phyloP scores from a whole-genome alignment of 306 rosid genomes.

The Acacia confusa region DNA sequence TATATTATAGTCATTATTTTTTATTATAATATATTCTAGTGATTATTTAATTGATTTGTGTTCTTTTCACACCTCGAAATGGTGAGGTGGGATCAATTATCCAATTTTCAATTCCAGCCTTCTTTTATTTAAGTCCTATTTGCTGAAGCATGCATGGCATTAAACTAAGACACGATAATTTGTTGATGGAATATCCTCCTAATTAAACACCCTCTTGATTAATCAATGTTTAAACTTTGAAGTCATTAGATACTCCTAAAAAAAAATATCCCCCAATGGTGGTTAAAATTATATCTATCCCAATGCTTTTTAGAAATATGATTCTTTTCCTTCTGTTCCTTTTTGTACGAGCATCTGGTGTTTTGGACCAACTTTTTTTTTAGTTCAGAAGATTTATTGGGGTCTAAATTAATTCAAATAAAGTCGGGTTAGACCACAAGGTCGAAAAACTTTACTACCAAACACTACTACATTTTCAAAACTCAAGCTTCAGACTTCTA shows the following conservation, averaged over 20 bases:
- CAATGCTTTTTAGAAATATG: not conserved
- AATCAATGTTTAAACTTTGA: not conserved
- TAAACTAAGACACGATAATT: not conserved
- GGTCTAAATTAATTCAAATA: rapidly evolving
- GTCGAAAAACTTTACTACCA: too few relatives aligned
- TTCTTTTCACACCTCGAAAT: not conserved
- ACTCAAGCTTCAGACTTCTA: too few relatives aligned
- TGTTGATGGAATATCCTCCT: not conserved
- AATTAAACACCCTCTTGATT: not conserved
- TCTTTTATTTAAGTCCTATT: not conserved
- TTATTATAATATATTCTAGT: not conserved
- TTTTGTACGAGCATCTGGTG: too few relatives aligned
- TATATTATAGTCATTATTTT: too few relatives aligned
- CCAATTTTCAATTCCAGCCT: not conserved
- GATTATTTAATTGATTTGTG: not conserved
- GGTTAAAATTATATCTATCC: not conserved
- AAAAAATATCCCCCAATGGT: not conserved
- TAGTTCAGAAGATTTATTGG: too few relatives aligned
- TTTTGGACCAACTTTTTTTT: too few relatives aligned
- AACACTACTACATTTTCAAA: too few relatives aligned
- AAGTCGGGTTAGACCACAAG: too few relatives aligned
- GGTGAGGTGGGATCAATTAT: conserved; percentile 11
- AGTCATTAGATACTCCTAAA: not conserved
- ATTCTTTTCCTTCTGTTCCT: not conserved
- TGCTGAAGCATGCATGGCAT: not conserved